Evolutionary conservation across 139 green algal genomes (phyloP).

Genomic region (Chlorella sp.): DNA sequence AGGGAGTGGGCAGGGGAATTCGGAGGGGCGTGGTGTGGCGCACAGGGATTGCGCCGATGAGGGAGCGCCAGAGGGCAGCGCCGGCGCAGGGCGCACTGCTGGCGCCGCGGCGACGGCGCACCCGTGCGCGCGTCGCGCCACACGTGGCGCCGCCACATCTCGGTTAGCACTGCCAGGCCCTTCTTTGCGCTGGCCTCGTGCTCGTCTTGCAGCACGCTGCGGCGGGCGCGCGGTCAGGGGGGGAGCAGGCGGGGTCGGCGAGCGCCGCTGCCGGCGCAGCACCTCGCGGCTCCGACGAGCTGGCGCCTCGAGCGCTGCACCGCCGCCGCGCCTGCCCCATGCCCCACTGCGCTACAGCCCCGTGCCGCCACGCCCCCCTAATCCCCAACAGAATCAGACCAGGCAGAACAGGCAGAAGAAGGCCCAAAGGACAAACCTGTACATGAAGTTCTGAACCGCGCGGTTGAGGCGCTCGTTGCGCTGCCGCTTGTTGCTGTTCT

Average conservation of each 20-base stretch:
- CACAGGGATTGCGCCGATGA: too few relatives aligned
- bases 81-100: too few relatives aligned
- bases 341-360: too few relatives aligned
- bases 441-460: conserved; percentile 73
- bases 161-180: conserved; percentile 86
- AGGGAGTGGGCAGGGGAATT: too few relatives aligned
- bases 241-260: neutral
- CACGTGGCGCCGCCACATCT: conserved; percentile 94
- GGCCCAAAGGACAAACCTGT: conserved; percentile 1
- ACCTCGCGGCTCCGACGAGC: too few relatives aligned
- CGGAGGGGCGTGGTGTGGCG: too few relatives aligned
- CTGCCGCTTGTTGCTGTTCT: conserved; percentile 79
- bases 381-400: neutral
- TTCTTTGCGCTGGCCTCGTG: conserved; percentile 90
- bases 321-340: too few relatives aligned
- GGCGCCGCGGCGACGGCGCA: too few relatives aligned
- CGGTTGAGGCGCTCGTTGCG: conserved; percentile 89
- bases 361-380: neutral
- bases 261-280: too few relatives aligned
- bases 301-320: too few relatives aligned
- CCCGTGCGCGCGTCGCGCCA: conserved; percentile 93
- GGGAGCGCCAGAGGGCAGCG: too few relatives aligned
- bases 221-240: conserved; percentile 8
- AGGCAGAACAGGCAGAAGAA: neutral
- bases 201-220: conserved; percentile 72